Evolutionary conservation across 352 stramenopile genomes (phyloP), one percentile per base, ranked within the genome.

Genomic region (Pythium apleroticum): DNA sequence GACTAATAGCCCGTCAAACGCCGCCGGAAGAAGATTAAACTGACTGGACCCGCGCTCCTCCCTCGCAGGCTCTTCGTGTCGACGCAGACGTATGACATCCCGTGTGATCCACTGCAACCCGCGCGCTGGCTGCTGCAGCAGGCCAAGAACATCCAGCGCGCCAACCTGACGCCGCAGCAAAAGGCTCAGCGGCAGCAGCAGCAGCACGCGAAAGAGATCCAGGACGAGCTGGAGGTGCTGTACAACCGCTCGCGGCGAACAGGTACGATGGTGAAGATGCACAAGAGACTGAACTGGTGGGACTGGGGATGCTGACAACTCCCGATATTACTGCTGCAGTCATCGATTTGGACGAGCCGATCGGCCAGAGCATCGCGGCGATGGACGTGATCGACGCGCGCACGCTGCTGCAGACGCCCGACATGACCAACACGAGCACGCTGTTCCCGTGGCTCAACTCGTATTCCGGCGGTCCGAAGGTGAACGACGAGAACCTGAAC

Each of bases 51-150:
- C 41, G 37, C 8, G 28, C 30, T n/a, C 46, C 20, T 65, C 8
- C 11, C 28, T 31, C 2, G 53, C 65, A 92, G 84, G 35, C 65
- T 94, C 17, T 90, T 91, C 67, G 82, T 93, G 55, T 74, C 75
- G 57, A 90, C 85, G 33, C 86, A 90, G 75, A 91, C 84, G 70
- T 91, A 92, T 71, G 84, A 95, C 58, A 90, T 95, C 59, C 77
- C 84, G 48, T 93, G 86, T 65, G 81, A 95, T 58, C 78, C 86
- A 49, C 80, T 74, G 27, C 78, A 90, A 57, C 74, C 82, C 0
- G 84, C 84, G 50, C 78, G 88, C 57, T 90, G 80, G 81, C 82
- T 95, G 27, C 68, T 95, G n/a, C 56, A 75, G 48, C 81, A 91
- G 53, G 86, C 86, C 28, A 91, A 85, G 71, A 88, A 74, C 62